A percentile compares a stretch with the other conserved stretches of the same genome.
Conservation (phyloP, 148 eudicot genomes). For the Arbutus unedo region DNA sequence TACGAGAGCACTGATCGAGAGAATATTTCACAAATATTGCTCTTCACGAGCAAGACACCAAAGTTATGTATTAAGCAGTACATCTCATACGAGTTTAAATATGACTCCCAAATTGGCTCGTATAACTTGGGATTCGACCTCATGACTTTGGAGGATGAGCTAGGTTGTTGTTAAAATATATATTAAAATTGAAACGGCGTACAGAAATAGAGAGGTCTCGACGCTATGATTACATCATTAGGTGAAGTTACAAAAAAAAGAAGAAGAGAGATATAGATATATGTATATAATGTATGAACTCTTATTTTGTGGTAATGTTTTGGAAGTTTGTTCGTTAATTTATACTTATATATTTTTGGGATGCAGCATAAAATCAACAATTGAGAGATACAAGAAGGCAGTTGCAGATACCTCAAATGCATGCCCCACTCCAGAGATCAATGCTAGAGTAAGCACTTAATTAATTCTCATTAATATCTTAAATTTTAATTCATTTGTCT, state of each 20-base stretch:
- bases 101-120: too few species aligned
- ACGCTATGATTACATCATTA: background rate
- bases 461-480: background rate
- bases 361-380: conserved; percentile 55
- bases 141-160: too few species aligned
- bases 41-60: too few species aligned
- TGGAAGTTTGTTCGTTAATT: background rate
- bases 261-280: background rate
- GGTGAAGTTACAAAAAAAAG: background rate
- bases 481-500: background rate
- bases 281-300: too few species aligned
- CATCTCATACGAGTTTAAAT: too few species aligned
- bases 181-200: too few species aligned
- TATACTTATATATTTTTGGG: background rate
- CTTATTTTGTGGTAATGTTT: background rate
- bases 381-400: conserved; percentile 75
- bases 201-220: too few species aligned
- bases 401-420: conserved; percentile 41
- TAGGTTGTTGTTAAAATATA: background rate
- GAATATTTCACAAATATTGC: too few species aligned
- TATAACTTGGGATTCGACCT: too few species aligned
- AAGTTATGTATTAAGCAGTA: too few species aligned
- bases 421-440: conserved; percentile 56
- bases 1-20: too few species aligned
- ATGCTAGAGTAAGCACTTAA: conserved; percentile 55